phyloP scores from a whole-genome alignment of 768 basidiomycete species.

The Peribolospora kevripleyi region DNA sequence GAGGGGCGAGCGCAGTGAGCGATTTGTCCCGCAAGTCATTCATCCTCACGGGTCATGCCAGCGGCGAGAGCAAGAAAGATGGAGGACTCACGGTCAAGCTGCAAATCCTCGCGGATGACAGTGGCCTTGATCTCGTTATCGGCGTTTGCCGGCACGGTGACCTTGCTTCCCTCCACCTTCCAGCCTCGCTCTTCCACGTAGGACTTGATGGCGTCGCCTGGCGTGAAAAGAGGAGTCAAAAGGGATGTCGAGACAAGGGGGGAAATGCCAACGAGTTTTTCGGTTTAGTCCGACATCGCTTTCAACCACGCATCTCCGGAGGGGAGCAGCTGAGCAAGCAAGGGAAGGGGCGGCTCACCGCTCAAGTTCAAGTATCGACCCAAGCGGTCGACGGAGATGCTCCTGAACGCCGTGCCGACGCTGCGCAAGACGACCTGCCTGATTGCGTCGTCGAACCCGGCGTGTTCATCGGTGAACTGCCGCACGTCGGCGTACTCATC shows the following conservation, averaged over 20 bases:
- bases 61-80: not conserved
- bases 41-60: too few species aligned
- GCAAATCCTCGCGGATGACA: conserved; percentile 58
- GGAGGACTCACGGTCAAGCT: conserved; percentile 44
- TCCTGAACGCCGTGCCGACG: too few species aligned
- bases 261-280: too few species aligned
- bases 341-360: too few species aligned
- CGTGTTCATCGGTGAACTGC: conserved; percentile 60
- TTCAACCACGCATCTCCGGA: too few species aligned
- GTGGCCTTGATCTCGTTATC: conserved; percentile 74
- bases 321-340: too few species aligned
- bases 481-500: conserved; percentile 43
- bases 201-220: conserved; percentile 1
- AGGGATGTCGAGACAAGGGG: not conserved
- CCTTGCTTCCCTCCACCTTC: conserved; percentile 31
- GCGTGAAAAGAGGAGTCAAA: not conserved
- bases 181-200: conserved; percentile 46
- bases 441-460: conserved; percentile 62
- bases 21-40: too few species aligned
- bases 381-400: too few species aligned
- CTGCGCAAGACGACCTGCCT: conserved; percentile 28
- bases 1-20: too few species aligned
- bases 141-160: conserved; percentile 50
- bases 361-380: too few species aligned
- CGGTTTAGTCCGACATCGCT: too few species aligned